Evolutionary conservation across 176 grass and related monocot species (phyloP), one percentile per base, ranked within the genome.

Genomic region (Guadua angustifolia): DNA sequence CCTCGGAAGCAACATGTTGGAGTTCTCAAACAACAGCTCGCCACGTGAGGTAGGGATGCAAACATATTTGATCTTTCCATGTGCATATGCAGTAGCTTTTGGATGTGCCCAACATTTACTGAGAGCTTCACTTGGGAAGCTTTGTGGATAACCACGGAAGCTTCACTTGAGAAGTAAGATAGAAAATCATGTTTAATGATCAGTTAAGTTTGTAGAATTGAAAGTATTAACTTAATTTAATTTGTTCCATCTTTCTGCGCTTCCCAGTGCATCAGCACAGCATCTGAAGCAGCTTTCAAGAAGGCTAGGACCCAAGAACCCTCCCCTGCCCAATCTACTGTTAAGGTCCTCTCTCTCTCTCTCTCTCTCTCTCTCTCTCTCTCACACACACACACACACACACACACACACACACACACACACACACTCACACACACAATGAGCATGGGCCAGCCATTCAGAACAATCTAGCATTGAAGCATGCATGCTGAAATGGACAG

Each of bases 251-350:
- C 40, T 17, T 89, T 89, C 69, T 84, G 77, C 59, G 59, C 74
- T 86, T 77, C 46, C 32, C 65, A 84, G 97, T 82, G 91, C 75
- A 89, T 90, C 64, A 90, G 88, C 80, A 93, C 84, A 89, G 56
- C 73, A 89, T 93, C 88, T 79, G 91, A 91, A 90, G 69, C 88
- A 90, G 78, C 83, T 88, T 95, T 94, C 85, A 99, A 96, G 93
- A 99, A 96, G 89, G 93, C 97, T 60, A 94, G 91, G 88, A 77
- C 91, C 81, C 89, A 95, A 91, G 88, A 91, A 77, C 77, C 86
- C 36, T 88, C 91, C 36, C 89, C 86, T 65, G 75, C 81, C 80
- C 91, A 94, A 75, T 84, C 97, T 89, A 75, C 88, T 88, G 79
- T 96, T 35, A 95, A 99, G 97, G 97, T 95, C 4, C 14, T 66